Conservation (phyloP, 352 stramenopile genomes). For the Phytopythium cucurbitacearum region DNA sequence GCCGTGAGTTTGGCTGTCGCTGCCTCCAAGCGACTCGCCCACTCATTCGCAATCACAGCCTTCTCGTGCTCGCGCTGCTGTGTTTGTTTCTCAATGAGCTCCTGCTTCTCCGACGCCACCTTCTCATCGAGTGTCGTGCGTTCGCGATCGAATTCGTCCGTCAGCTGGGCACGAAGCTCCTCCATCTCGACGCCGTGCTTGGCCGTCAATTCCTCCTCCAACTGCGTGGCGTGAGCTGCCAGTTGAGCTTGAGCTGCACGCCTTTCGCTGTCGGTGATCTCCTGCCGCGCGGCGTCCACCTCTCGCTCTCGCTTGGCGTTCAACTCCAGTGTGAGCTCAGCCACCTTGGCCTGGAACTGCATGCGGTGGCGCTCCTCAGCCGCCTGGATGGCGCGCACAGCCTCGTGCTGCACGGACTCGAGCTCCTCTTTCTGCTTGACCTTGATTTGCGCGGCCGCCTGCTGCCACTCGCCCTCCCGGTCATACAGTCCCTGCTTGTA, state of each 20-base stretch:
- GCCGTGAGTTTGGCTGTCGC: not conserved
- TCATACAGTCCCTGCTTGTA: slow-evolving; percentile 67
- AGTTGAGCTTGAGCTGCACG: slow-evolving; percentile 16
- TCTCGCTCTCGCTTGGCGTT: slow-evolving; percentile 22
- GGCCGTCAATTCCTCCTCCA: slow-evolving; percentile 16
- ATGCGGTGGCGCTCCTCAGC: slow-evolving; percentile 64
- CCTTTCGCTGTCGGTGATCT: slow-evolving; percentile 23
- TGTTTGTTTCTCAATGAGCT: slow-evolving; percentile 8
- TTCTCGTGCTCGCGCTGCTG: slow-evolving; percentile 15
- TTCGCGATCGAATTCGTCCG: slow-evolving; percentile 11
- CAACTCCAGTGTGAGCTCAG: slow-evolving; percentile 23
- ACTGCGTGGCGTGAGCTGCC: slow-evolving; percentile 11
- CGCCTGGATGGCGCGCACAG: slow-evolving; percentile 53
- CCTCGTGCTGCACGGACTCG: slow-evolving; percentile 48
- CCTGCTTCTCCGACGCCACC: slow-evolving; percentile 6
- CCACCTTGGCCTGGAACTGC: slow-evolving; percentile 31
- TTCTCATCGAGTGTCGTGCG: not conserved
- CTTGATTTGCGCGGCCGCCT: slow-evolving; percentile 68
- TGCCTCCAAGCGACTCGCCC: slow-evolving; percentile 15
- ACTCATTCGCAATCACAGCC: slow-evolving; percentile 2
- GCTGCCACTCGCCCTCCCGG: slow-evolving; percentile 73
- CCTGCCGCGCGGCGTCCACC: slow-evolving; percentile 11
- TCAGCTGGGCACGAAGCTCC: slow-evolving; percentile 9
- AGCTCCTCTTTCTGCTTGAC: slow-evolving; percentile 69
- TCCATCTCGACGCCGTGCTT: slow-evolving; percentile 14